Conservation (phyloP, 805 yeast species). For the Yarrowia divulgata region DNA sequence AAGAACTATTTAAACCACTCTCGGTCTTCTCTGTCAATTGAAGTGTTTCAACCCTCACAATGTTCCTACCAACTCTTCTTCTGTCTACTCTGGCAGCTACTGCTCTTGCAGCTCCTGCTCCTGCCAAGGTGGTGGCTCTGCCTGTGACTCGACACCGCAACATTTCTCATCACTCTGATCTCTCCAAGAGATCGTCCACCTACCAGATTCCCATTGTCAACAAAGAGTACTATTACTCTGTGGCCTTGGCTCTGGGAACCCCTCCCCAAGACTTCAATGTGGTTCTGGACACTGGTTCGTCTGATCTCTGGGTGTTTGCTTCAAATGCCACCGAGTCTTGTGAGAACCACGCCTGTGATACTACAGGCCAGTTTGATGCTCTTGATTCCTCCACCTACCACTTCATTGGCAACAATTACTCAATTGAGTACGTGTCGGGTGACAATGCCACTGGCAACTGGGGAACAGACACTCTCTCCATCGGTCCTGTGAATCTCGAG, state of each 20-base stretch:
- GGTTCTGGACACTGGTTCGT: constrained; percentile 72
- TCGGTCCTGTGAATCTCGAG: constrained; percentile 57
- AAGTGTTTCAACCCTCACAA: not conserved
- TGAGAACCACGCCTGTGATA: constrained; percentile 4
- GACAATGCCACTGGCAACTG: constrained; percentile 55
- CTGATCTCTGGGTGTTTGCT: constrained; percentile 65
- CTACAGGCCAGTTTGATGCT: constrained; percentile 35
- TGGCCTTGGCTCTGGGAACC: constrained; percentile 59
- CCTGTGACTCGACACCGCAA: constrained; percentile 11
- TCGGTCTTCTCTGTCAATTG: too few relatives aligned
- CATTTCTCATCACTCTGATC: not conserved
- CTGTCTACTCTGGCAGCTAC: not conserved
- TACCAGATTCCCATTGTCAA: constrained; percentile 8
- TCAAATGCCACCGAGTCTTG: constrained; percentile 15
- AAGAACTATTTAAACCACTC: too few relatives aligned
- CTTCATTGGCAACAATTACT: constrained; percentile 43
- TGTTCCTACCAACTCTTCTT: constrained; percentile 1
- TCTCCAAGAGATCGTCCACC: not conserved
- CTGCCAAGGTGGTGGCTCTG: not conserved
- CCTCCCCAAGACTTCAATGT: constrained; percentile 61
- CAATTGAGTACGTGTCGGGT: constrained; percentile 51
- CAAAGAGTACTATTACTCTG: constrained; percentile 29
- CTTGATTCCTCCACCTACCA: constrained; percentile 45
- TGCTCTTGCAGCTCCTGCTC: constrained; percentile 1
- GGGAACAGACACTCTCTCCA: constrained; percentile 65